Conservation (phyloP, 129 eudicot species). For the Oenanthe sinensis region DNA sequence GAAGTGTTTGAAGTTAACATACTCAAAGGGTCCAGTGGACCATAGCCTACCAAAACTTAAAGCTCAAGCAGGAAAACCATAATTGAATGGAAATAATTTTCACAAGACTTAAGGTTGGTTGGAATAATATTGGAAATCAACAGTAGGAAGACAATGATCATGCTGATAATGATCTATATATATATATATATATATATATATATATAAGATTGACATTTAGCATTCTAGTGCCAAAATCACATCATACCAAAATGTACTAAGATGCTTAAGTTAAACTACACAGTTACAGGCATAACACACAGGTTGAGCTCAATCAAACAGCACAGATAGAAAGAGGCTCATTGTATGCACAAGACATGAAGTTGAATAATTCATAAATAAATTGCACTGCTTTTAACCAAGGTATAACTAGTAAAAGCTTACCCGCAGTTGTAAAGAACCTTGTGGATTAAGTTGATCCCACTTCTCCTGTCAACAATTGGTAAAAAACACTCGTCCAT, state of each 20-base stretch:
- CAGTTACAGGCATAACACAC: background rate
- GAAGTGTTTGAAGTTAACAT: too few species aligned
- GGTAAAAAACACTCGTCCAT: conserved; percentile 96
- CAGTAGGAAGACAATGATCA: too few species aligned
- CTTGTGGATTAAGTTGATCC: conserved; percentile 77
- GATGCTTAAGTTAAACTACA: too few species aligned
- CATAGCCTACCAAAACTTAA: too few species aligned
- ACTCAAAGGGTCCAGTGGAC: too few species aligned
- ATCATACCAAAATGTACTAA: background rate
- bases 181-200: too few species aligned
- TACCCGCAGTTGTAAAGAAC: conserved; percentile 91
- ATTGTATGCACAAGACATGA: background rate
- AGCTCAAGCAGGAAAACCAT: too few species aligned
- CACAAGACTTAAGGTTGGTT: too few species aligned
- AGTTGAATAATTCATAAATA: background rate
- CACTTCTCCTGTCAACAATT: conserved; percentile 77
- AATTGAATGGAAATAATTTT: too few species aligned
- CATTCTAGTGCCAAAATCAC: background rate
- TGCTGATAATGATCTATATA: too few species aligned
- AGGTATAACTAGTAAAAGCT: conserved; percentile 13
- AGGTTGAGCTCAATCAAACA: background rate
- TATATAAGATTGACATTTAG: background rate
- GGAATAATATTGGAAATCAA: too few species aligned
- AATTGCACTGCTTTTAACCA: conserved; percentile 3
- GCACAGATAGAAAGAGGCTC: background rate